Conservation (phyloP, 192 early-diverging fungal genomes). For the Pilobolus umbonatus region DNA sequence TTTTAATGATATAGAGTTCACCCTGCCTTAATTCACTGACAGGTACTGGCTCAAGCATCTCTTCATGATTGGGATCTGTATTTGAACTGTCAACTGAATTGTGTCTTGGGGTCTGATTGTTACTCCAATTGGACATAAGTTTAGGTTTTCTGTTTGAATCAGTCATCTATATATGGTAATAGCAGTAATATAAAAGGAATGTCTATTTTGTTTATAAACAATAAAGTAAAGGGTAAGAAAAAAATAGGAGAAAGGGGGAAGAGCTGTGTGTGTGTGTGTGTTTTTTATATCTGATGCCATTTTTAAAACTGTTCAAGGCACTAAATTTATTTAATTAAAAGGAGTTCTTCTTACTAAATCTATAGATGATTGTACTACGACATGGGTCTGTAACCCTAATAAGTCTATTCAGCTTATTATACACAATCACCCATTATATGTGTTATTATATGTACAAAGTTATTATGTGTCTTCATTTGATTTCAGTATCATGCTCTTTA, state of each 20-base stretch:
- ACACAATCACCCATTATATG: not conserved
- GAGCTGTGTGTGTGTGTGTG: not conserved
- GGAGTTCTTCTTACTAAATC: too few species aligned
- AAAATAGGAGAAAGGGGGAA: not conserved
- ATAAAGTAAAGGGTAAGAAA: not conserved
- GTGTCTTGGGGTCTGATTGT: not conserved
- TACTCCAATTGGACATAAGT: not conserved
- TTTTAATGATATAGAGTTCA: conserved; percentile 30
- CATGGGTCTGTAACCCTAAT: not conserved
- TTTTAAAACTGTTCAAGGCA: not conserved
- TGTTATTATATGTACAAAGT: conserved; percentile 11
- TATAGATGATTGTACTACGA: not conserved
- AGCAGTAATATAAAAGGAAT: too few species aligned
- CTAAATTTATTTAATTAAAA: too few species aligned
- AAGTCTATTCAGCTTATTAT: not conserved
- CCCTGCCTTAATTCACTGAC: conserved; percentile 30
- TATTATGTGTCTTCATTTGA: conserved; percentile 20
- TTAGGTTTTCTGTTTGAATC: not conserved
- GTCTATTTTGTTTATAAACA: not conserved
- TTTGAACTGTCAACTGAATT: not conserved
- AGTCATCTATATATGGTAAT: too few species aligned
- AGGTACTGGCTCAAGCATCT: conserved; percentile 3
- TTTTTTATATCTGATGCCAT: not conserved
- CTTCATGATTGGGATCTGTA: not conserved
- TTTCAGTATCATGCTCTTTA: conserved; percentile 35